Conservation (phyloP, 306 rosid genomes). For the Lathyrus oleraceus region DNA sequence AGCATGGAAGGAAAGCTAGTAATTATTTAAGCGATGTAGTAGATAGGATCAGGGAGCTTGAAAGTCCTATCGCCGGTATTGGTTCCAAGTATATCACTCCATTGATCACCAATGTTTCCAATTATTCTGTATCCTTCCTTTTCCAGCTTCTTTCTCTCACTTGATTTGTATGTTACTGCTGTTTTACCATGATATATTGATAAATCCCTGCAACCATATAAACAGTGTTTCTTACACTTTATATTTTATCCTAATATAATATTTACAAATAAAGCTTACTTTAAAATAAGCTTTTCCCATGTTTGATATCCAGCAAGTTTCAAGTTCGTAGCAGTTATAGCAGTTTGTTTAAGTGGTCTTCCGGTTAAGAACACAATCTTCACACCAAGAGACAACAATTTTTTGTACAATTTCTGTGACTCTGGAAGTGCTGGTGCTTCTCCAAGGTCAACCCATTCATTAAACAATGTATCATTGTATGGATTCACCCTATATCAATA, state of each 20-base stretch:
- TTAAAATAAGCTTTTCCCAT: slow-evolving; percentile 55
- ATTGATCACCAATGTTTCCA: slow-evolving; percentile 73
- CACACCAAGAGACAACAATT: slow-evolving; percentile 41
- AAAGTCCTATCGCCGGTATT: too few species aligned
- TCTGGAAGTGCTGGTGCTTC: slow-evolving; percentile 56
- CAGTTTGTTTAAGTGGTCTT: slow-evolving; percentile 30
- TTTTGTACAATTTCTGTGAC: slow-evolving; percentile 43
- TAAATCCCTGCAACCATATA: neutral
- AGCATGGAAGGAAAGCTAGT: neutral
- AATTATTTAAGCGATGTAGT: slow-evolving; percentile 32
- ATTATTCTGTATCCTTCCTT: slow-evolving; percentile 48
- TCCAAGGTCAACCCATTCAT: slow-evolving; percentile 42
- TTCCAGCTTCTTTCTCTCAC: slow-evolving; percentile 45
- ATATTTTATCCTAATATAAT: too few species aligned
- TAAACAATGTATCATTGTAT: slow-evolving; percentile 19
- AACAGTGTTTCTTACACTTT: too few species aligned
- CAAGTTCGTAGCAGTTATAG: slow-evolving; percentile 37
- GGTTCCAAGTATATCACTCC: slow-evolving; percentile 64
- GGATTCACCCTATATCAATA: slow-evolving; percentile 38
- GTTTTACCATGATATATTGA: slow-evolving; percentile 23
- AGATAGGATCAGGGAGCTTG: slow-evolving; percentile 51
- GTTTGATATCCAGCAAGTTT: slow-evolving; percentile 41
- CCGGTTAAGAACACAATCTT: slow-evolving; percentile 56
- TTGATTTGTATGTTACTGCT: slow-evolving; percentile 51
- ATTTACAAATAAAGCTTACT: slow-evolving; percentile 34